Evolutionary conservation across 805 yeast species (phyloP), one percentile per base, ranked within the genome.

Genomic region (Cyberlindnera japonica): DNA sequence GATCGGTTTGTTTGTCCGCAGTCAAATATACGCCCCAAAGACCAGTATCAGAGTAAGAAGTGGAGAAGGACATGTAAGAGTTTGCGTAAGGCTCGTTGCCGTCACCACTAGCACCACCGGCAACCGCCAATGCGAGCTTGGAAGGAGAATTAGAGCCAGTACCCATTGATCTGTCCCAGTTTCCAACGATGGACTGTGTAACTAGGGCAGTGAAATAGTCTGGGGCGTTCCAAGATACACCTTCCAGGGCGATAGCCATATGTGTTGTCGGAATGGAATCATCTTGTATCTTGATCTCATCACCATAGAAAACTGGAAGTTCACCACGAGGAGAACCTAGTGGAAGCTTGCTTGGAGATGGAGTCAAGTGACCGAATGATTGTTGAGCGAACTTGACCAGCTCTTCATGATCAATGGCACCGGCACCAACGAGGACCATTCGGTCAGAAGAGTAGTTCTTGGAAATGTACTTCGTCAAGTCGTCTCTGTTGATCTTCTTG

Each of bases 371-470:
- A 11, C 87, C 87, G 61, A 93, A 93, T 57, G 78, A 75, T 59
- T 77, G 69, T 49, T 81, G 73, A 3, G 97, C 98, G 44, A 80
- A 71, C 48, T 71, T 58, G 19, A 89, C 95, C 41, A 93, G 75
- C 48, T 83, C 80, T 7, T 81, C 84, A 65, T 93, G 99, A 54
- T 87, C 78, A 18, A 93, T 95, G 33, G 90, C 83, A 17, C 99
- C 99, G 2, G 95, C 89, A 30, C 96, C 98, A 29, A 90, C 95
- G n/a, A 93, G 71, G 2, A 93, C 98, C 98, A 93, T 93, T 57
- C 98, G 74, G 65, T 93, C 97, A 30, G 97, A 95, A 57, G 84
- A 85, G 67, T 93, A 93, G 69, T 93, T 93, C 30, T 82, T 79
- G 24, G 73, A 67, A 56, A 93, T 93, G 64, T 90, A 93, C 51